These are phyloP conservation scores for Trichoderma oligosporum DNA, from an alignment of 2,329 filamentous ascomycete species.

Conservation along the genomic window DNA sequence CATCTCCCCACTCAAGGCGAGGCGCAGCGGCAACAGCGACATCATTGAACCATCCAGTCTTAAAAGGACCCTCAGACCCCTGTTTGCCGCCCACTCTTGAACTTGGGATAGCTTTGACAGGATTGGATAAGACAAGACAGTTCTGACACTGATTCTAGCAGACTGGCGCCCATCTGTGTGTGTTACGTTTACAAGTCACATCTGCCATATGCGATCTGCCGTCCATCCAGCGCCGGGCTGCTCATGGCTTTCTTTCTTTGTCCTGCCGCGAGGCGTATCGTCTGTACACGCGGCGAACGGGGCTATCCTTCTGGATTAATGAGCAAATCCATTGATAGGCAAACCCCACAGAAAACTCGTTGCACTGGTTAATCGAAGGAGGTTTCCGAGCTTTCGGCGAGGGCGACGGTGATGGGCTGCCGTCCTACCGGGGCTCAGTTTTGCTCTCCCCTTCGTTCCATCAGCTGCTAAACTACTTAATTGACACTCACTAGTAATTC, in stretches of 20 bases:
- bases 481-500: conserved; percentile 2
- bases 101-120: background rate
- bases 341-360: background rate
- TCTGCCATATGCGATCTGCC: too few species aligned
- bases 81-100: conserved; percentile 8
- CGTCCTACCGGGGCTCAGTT: background rate
- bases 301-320: too few species aligned
- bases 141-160: conserved; percentile 5
- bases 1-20: conserved; percentile 9
- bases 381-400: conserved; percentile 19
- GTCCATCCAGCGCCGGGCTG: background rate
- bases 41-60: background rate
- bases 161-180: background rate
- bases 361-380: background rate
- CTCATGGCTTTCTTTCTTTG: too few species aligned
- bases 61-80: conserved; percentile 2
- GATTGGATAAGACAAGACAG: background rate
- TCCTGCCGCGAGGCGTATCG: background rate
- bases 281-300: background rate
- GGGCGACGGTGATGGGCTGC: conserved; percentile 1
- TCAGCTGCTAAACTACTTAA: conserved; percentile 5
- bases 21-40: conserved; percentile 15
- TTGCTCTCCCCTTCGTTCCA: background rate
- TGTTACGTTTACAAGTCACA: background rate
- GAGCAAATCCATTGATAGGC: background rate